These are phyloP conservation scores for Asclepias syriaca DNA, from an alignment of 257 asterid genomes.

Conservation along the genomic window DNA sequence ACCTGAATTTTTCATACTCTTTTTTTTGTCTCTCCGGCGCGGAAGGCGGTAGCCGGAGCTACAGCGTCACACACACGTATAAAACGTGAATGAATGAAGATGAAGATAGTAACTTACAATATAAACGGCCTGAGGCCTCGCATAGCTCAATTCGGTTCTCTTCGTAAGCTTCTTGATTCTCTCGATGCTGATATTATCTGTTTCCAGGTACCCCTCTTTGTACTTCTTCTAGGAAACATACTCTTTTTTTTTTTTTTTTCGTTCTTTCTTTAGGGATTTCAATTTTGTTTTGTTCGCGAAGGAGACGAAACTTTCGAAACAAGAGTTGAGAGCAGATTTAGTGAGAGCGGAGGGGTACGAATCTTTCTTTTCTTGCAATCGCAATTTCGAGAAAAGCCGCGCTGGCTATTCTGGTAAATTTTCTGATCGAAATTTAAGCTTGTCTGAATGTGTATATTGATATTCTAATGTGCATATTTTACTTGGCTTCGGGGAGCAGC, in stretches of 20 bases:
- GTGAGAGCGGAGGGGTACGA: constrained; percentile 93
- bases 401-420: constrained; percentile 73
- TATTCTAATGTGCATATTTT: not conserved
- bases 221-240: not conserved
- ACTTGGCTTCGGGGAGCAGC: not conserved
- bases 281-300: constrained; percentile 14
- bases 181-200: constrained; percentile 86
- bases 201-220: constrained; percentile 44
- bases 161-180: constrained; percentile 64
- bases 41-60: not conserved
- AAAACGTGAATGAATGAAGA: not conserved
- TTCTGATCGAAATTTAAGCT: not conserved
- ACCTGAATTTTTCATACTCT: too few relatives aligned
- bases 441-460: not conserved
- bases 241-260: too few relatives aligned
- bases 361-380: constrained; percentile 90
- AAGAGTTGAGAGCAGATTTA: constrained; percentile 66
- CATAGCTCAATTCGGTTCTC: constrained; percentile 76
- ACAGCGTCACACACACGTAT: not conserved
- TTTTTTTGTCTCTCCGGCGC: not conserved
- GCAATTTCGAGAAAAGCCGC: constrained; percentile 74
- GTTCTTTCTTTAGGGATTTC: not conserved
- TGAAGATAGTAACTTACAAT: constrained; percentile 75
- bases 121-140: constrained; percentile 91
- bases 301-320: constrained; percentile 86